Base-by-base conservation (phyloP, 2,329 filamentous ascomycete genomes). In the Aaosphaeria pasadenensis region DNA sequence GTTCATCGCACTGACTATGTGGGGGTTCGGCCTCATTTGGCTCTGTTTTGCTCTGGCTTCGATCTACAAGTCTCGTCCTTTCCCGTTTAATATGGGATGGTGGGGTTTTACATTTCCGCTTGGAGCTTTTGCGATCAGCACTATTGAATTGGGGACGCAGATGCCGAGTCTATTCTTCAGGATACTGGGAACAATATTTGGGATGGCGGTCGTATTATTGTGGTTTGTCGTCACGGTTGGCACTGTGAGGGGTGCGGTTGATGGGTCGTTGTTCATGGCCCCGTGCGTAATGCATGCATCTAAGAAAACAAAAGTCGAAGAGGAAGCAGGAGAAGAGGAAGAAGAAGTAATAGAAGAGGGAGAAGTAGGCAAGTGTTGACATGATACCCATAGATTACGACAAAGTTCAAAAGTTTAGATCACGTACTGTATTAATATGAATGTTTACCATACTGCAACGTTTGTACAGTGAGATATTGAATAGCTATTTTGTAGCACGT, bases 71-170 rank as follows among this genome's bases (percentile, higher is more conserved):
- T 68, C 63, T 31, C 60, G 63, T 30, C 63, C 62, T 13, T 80
- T 84, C 51, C 78, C 80, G 0, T 84, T 85, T 63, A 84, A 84
- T 57, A 80, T 84, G 67, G 81, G 81, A 11, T 82, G 81, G 80
- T 84, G 79, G 80, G 78, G 77, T 3, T 83, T 83, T 50, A 81
- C 76, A 0, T 84, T 84, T 53, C 82, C 81, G 0, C 57, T 82
- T 2, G 82, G 81, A 2, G 81, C 83, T 0, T 83, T 78, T 60
- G 74, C 81, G 0, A 64, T 76, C 6, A 74, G 67, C 31, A 80
- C 77, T 0, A 72, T 72, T 4, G 65, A 71, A 42, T 69, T 80
- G 48, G 79, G 76, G 1, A 66, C 71, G 24, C 77, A 82, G 50
- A 71, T 84, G 50, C 75, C 77, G 0, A 82, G 76, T 33, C 45